Evolutionary conservation across 768 basidiomycete species (phyloP).

Genomic region (Ephemerocybe angulata): DNA sequence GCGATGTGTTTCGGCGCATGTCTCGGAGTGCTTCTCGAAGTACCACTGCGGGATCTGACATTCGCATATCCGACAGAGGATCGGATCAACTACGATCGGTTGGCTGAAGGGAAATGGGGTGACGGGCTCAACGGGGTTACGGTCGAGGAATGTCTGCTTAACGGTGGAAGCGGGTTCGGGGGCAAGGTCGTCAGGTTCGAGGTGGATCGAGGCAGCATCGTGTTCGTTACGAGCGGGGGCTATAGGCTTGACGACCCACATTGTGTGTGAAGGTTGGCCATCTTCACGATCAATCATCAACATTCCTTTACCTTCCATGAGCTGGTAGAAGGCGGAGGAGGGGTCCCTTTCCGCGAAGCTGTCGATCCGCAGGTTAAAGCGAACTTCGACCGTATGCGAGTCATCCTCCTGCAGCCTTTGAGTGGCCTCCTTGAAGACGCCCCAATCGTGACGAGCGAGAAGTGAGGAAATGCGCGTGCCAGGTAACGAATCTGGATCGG

Average conservation of each 20-base stretch:
- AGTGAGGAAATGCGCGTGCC: conserved; percentile 80
- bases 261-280: conserved; percentile 86
- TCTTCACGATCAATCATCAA: conserved; percentile 92
- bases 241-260: conserved; percentile 94
- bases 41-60: conserved; percentile 97
- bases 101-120: conserved; percentile 74
- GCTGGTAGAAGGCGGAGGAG: conserved; percentile 60
- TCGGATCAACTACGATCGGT: conserved; percentile 75
- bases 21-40: conserved; percentile 99
- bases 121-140: conserved; percentile 40
- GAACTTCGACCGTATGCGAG: conserved; percentile 89
- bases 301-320: conserved; percentile 98
- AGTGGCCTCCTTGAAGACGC: conserved; percentile 84
- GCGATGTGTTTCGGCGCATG: conserved; percentile 92
- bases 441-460: conserved; percentile 74
- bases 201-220: conserved; percentile 56
- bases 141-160: conserved; percentile 34
- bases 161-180: conserved; percentile 39
- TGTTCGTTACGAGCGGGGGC: conserved; percentile 67
- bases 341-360: conserved; percentile 58
- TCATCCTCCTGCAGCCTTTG: conserved; percentile 84
- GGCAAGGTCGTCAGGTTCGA: conserved; percentile 48
- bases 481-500: conserved; percentile 74
- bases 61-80: conserved; percentile 97
- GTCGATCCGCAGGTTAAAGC: conserved; percentile 81